Base-by-base conservation (phyloP, 805 yeast genomes). In the Pichia thaimueangensis region DNA sequence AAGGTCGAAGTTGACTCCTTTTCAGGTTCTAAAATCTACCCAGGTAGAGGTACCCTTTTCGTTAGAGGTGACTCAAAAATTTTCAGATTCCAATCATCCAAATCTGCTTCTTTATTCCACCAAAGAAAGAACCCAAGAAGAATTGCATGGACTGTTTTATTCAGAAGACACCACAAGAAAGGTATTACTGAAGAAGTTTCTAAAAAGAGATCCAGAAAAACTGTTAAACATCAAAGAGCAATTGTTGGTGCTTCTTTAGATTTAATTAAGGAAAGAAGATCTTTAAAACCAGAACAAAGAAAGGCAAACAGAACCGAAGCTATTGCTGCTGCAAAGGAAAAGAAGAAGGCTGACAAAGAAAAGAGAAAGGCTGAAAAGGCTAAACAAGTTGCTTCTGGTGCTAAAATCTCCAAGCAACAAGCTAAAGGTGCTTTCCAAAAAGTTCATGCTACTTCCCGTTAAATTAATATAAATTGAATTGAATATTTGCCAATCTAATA, bases 51-150 rank as follows among this genome's bases (percentile, higher is more conserved):
- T 76, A 87, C 94, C 70, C 82, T 93, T 72, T 93, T 86, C 70
- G 88, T 93, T 74, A 88, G 99, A 78, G 97, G 97, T 66, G 99
- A 93, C 87, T 89, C 97, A 69, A 93, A 93, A 82, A 74, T 89
- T 67, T 93, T 93, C 95, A 89, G 99, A 82, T 93, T 93, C 93
- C 94, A 85, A 73, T 81, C 86, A 72, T 85, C 97, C 62, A 93
- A 93, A 78, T 80, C 95, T 68, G 91, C 95, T 65, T 88, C 97
- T 69, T 83, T 93, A 67, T 93, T 93, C 93, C 81, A 82, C 69
- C 99, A 93, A 81, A 88, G 97, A 84, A 93, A 93, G 95, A 93
- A 93, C 89, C 99, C 99, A 78, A 89, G 99, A 83, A 86, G 96
- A 82, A 82, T 93, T 70, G 82, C 97, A 56, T 93, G 99, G 99